Base-by-base conservation (phyloP, 2,329 filamentous ascomycete genomes). In the Pestalotiopsis sp. region DNA sequence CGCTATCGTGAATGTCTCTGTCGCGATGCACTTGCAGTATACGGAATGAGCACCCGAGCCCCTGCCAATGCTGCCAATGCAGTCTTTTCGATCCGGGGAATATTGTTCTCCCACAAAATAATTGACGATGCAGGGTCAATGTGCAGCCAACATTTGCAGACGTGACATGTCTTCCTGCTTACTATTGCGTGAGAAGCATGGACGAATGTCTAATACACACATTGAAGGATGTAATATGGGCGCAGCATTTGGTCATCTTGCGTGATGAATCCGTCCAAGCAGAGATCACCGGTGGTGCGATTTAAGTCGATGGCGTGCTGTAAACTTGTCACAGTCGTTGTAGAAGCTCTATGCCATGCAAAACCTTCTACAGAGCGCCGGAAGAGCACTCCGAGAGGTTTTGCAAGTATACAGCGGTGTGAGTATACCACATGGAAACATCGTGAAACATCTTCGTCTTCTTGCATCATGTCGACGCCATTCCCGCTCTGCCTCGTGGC, bases 1-100 rank as follows among this genome's bases (percentile, higher is more conserved):
- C 61, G 61, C 38, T 49, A 64, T 64, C 61, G 61, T 64, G 38
- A 64, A 49, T 64, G n/a, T 25, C 25, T 64, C 61, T 64, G 61
- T 36, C 61, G 61, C 61, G 39, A 64, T 64, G 39, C 61, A 64
- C 27, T 64, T 49, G 39, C 38, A 64, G 61, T 64, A 45, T 64
- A 64, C 61, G 61, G 61, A 64, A 64, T 64, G 61, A 31, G 38
- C 38, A 49, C 14, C 61, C 61, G 61, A 64, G 36, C 61, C 41
- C 41, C 17, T 59, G 57, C 17, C 25, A 23, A 14, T 41, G 59
- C 23, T 23, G 13, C 38, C 23, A n/a, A 59, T 36, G 31, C 31
- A 31, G 14, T 20, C n/a, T 62, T 62, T 23, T 41, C 14, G 5
- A 11, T 20, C n/a, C n/a, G 59, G 36, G 23, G n/a, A 36, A 39